These are phyloP conservation scores for Phaeosphaeria sp. DNA, from an alignment of 2,329 filamentous ascomycete species.

Conservation along the genomic window DNA sequence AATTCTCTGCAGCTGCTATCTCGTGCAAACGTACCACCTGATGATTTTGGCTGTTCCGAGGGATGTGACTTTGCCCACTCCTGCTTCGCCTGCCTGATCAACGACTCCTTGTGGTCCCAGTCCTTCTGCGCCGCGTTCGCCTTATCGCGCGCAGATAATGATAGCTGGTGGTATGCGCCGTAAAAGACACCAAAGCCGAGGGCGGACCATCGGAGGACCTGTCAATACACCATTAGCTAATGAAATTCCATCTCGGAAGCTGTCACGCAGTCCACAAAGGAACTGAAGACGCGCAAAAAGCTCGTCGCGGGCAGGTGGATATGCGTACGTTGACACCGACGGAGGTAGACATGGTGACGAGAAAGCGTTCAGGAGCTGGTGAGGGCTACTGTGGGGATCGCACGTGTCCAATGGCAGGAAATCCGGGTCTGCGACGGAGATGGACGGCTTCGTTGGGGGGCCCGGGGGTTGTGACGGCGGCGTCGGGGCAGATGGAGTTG, in stretches of 20 bases:
- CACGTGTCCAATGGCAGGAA: conserved; percentile 40
- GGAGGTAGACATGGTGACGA: conserved; percentile 52
- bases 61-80: conserved; percentile 82
- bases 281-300: not conserved
- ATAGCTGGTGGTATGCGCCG: conserved; percentile 91
- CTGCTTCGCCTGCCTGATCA: conserved; percentile 92
- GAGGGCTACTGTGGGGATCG: conserved; percentile 21
- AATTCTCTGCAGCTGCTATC: not conserved
- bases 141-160: conserved; percentile 75
- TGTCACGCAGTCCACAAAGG: not conserved
- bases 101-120: conserved; percentile 86
- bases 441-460: conserved; percentile 17
- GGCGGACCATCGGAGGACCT: conserved; percentile 98
- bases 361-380: conserved; percentile 27
- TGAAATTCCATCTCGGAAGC: conserved; percentile 10
- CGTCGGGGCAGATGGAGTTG: conserved; percentile 29
- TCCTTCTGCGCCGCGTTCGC: conserved; percentile 75
- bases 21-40: conserved; percentile 32
- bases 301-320: conserved; percentile 3
- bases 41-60: conserved; percentile 37
- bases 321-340: conserved; percentile 61
- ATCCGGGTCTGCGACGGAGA: conserved; percentile 23
- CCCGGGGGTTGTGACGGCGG: conserved; percentile 22
- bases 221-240: conserved; percentile 36
- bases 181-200: conserved; percentile 92